These are phyloP conservation scores for Bathelium albidoporum DNA, from an alignment of 495 filamentous ascomycete genomes.

Conservation along the genomic window DNA sequence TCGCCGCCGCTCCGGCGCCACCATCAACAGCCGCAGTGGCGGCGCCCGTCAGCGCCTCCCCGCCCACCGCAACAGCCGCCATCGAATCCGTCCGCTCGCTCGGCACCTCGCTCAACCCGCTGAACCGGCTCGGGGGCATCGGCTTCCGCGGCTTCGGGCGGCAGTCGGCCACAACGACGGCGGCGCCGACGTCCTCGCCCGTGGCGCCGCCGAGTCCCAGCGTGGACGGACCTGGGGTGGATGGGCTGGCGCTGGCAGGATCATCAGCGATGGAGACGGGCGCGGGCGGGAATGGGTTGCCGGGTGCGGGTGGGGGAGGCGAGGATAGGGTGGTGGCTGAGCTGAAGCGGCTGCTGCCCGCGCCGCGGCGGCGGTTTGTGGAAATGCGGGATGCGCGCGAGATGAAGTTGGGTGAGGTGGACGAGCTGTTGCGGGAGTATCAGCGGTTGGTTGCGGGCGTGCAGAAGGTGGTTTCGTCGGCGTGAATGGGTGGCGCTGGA, in stretches of 20 bases:
- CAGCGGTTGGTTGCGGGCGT: conserved; percentile 52
- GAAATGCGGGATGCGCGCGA: conserved; percentile 68
- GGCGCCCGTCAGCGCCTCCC: conserved; percentile 18
- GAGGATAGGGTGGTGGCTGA: conserved; percentile 30
- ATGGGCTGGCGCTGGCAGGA: too few species aligned
- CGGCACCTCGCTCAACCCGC: conserved; percentile 71
- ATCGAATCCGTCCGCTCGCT: conserved; percentile 78
- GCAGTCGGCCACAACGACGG: conserved; percentile 29
- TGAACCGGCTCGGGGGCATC: conserved; percentile 64
- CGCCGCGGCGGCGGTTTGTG: conserved; percentile 72
- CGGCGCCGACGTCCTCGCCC: too few species aligned
- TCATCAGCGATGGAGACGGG: conserved; percentile 18
- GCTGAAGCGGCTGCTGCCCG: conserved; percentile 47
- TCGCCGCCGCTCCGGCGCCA: neutral
- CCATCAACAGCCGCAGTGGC: conserved; percentile 10
- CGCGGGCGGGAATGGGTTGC: conserved; percentile 1
- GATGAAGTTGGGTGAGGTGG: conserved; percentile 69
- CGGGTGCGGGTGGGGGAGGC: conserved; percentile 12
- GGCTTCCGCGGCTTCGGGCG: conserved; percentile 64
- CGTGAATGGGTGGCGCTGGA: neutral
- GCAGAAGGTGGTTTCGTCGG: neutral
- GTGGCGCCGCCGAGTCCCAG: too few species aligned
- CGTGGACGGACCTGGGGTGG: too few species aligned
- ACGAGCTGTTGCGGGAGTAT: conserved; percentile 78
- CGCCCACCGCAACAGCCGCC: conserved; percentile 48